A percentile compares a stretch with the other conserved stretches of the same genome.
These are phyloP conservation scores for Claviceps maximensis DNA, from an alignment of 2,329 filamentous ascomycete species.

Conservation along the genomic window DNA sequence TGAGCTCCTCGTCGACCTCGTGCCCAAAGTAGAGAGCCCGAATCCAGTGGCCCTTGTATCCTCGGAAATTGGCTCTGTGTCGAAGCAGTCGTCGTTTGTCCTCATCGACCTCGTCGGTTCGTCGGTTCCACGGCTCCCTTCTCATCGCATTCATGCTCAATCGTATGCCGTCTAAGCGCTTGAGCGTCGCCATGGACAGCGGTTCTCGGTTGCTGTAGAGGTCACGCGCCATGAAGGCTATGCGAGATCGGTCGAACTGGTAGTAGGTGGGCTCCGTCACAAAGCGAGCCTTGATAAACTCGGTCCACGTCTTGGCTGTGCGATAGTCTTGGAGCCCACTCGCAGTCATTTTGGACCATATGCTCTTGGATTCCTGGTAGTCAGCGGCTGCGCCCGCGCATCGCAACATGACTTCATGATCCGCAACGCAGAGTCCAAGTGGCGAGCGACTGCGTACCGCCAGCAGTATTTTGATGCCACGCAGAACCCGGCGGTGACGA, in stretches of 20 bases:
- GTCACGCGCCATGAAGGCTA: slow-evolving; percentile 27
- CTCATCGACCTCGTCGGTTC: slow-evolving; percentile 9
- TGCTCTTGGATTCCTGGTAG: slow-evolving; percentile 16
- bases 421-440: slow-evolving; percentile 20
- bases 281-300: slow-evolving; percentile 36
- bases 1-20: slow-evolving; percentile 23
- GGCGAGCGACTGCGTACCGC: slow-evolving; percentile 17
- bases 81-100: slow-evolving; percentile 16
- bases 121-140: slow-evolving; percentile 19
- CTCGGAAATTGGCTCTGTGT: slow-evolving; percentile 14
- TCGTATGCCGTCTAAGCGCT: slow-evolving; percentile 18
- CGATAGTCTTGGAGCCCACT: slow-evolving; percentile 17
- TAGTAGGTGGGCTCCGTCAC: slow-evolving; percentile 32
- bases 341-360: slow-evolving; percentile 23
- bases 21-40: slow-evolving; percentile 14
- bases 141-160: slow-evolving; percentile 16
- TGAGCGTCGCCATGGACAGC: slow-evolving; percentile 9
- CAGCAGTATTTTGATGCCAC: slow-evolving; percentile 21
- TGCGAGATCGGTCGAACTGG: slow-evolving; percentile 28
- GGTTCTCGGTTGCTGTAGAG: slow-evolving; percentile 15
- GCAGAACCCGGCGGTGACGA: slow-evolving; percentile 25
- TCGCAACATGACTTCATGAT: slow-evolving; percentile 32
- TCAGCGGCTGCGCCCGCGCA: slow-evolving; percentile 34
- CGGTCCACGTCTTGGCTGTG: slow-evolving; percentile 24
- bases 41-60: slow-evolving; percentile 17